phyloP scores from a whole-genome alignment of 805 yeast genomes.

The Maudiozyma barnettii region DNA sequence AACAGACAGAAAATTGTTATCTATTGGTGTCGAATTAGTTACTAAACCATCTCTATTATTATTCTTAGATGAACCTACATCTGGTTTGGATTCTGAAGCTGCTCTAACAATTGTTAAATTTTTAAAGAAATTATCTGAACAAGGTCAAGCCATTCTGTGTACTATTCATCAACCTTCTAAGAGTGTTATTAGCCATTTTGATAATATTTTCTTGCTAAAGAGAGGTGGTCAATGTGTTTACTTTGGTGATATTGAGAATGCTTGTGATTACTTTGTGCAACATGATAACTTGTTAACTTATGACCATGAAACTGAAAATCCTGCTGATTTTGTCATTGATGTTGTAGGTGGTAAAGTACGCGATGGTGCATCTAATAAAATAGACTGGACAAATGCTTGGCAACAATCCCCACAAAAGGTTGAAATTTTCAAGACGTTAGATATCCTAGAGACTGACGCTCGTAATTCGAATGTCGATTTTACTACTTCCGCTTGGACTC shows the following conservation, averaged over 20 bases:
- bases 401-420: constrained; percentile 9
- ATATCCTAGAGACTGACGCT: constrained; percentile 13
- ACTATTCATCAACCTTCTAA: constrained; percentile 64
- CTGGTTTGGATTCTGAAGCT: constrained; percentile 50
- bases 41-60: constrained; percentile 45
- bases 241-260: constrained; percentile 63
- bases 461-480: constrained; percentile 13
- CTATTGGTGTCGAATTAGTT: constrained; percentile 47
- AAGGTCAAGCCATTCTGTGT: constrained; percentile 49
- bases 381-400: constrained; percentile 20
- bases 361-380: constrained; percentile 21
- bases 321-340: constrained; percentile 68
- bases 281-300: constrained; percentile 52
- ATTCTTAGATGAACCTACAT: constrained; percentile 53
- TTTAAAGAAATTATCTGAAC: constrained; percentile 38
- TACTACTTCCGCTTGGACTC: constrained; percentile 11
- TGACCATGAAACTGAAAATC: constrained; percentile 41
- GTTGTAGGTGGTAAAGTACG: constrained; percentile 57
- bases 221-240: constrained; percentile 65
- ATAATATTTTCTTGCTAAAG: constrained; percentile 49
- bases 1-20: constrained; percentile 44
- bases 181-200: constrained; percentile 48
- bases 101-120: constrained; percentile 52
- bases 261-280: constrained; percentile 42
- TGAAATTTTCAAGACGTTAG: constrained; percentile 2